These are phyloP conservation scores for Lignosus rhinocerotis DNA, from an alignment of 1,284 basidiomycete species.

Conservation along the genomic window DNA sequence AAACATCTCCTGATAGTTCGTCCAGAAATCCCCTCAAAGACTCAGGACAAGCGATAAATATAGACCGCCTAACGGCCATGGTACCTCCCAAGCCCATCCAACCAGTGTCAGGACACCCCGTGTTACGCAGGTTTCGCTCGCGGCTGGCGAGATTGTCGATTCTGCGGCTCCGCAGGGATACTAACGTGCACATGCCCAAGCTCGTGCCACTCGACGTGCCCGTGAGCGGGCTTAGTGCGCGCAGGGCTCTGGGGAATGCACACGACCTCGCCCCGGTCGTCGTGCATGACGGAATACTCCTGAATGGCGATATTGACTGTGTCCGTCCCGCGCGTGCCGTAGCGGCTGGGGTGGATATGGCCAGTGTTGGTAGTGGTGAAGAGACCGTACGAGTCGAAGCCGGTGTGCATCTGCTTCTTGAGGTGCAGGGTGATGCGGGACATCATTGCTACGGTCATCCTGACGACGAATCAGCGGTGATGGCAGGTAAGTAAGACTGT, in stretches of 20 bases:
- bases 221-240: conserved; percentile 3
- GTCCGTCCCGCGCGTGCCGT: conserved; percentile 2
- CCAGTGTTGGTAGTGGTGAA: not conserved
- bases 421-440: conserved; percentile 52
- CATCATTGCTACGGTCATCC: conserved; percentile 50
- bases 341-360: not conserved
- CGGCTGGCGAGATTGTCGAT: not conserved
- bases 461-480: not conserved
- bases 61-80: too few relatives aligned
- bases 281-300: conserved; percentile 20
- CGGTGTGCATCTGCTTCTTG: conserved; percentile 26
- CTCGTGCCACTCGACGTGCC: conserved; percentile 17
- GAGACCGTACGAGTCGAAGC: conserved; percentile 13
- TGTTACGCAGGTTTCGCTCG: not conserved
- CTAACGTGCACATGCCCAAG: conserved; percentile 10
- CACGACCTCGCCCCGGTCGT: conserved; percentile 16
- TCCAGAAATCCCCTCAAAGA: too few relatives aligned
- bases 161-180: conserved; percentile 1
- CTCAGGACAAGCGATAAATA: too few relatives aligned
- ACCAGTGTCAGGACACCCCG: not conserved
- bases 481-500: not conserved
- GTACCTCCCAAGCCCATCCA: too few relatives aligned
- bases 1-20: too few relatives aligned
- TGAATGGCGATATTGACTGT: conserved; percentile 11
- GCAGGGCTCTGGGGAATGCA: not conserved